A percentile compares a stretch with the other conserved stretches of the same genome.
These are phyloP conservation scores for Suillus paluster DNA, from an alignment of 768 basidiomycete species.

Conservation along the genomic window DNA sequence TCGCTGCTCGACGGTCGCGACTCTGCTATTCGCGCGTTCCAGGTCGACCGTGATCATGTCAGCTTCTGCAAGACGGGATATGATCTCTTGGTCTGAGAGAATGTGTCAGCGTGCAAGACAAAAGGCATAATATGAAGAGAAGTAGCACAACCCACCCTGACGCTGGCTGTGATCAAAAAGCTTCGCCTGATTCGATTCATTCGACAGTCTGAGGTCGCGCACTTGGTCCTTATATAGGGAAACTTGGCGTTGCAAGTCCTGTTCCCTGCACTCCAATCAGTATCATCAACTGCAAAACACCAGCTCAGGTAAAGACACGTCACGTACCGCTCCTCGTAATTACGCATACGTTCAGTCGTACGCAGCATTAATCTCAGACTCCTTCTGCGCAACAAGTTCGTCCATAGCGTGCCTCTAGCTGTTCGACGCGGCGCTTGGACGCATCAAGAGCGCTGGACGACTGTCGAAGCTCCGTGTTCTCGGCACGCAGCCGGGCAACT, in stretches of 20 bases:
- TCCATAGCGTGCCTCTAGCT: conserved; percentile 97
- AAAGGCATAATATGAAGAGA: background rate
- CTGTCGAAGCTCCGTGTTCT: conserved; percentile 81
- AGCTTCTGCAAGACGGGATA: conserved; percentile 88
- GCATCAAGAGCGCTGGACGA: conserved; percentile 69
- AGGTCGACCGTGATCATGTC: conserved; percentile 96
- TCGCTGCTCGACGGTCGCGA: conserved; percentile 89
- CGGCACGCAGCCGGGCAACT: conserved; percentile 71
- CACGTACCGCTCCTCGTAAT: conserved; percentile 91
- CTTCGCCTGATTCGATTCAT: conserved; percentile 92
- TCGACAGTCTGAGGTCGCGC: conserved; percentile 85
- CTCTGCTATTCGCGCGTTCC: conserved; percentile 92
- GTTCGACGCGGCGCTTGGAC: conserved; percentile 77
- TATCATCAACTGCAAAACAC: conserved; percentile 1
- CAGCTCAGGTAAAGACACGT: background rate
- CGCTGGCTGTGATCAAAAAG: conserved; percentile 89
- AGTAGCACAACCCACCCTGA: conserved; percentile 61
- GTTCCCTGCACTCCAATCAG: conserved; percentile 62
- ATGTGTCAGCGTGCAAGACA: background rate
- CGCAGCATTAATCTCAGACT: conserved; percentile 95
- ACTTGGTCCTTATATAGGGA: conserved; percentile 88
- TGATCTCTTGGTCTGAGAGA: conserved; percentile 82
- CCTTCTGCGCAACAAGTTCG: conserved; percentile 86
- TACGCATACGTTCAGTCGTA: conserved; percentile 95
- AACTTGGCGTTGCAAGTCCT: conserved; percentile 91